Evolutionary conservation across 2,329 filamentous ascomycete species (phyloP).

Genomic region (Cladobotryum protrusum): DNA sequence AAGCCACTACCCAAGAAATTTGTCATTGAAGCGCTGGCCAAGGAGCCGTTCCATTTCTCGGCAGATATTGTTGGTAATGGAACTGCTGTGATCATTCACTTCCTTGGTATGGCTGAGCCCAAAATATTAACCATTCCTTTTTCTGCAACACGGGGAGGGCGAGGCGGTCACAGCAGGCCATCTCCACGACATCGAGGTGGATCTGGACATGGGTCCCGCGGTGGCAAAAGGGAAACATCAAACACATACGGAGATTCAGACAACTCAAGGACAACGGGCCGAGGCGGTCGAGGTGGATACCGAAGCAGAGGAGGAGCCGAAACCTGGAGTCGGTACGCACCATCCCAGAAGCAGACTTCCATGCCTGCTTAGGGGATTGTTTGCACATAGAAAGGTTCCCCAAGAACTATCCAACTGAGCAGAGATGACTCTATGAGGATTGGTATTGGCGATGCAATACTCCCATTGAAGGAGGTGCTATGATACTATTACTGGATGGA

Average conservation of each 20-base stretch:
- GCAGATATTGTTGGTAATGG: constrained; percentile 28
- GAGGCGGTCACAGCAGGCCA: constrained; percentile 20
- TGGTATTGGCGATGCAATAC: background rate
- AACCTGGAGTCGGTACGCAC: constrained; percentile 33
- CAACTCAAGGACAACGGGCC: constrained; percentile 14
- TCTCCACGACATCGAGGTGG: constrained; percentile 27
- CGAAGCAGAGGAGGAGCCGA: constrained; percentile 33
- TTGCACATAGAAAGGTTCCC: too few relatives aligned
- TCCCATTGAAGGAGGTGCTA: background rate
- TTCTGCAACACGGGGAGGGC: constrained; percentile 25
- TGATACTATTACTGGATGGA: background rate
- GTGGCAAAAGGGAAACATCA: constrained; percentile 29
- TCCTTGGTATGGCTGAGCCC: constrained; percentile 36
- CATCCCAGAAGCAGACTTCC: constrained; percentile 9
- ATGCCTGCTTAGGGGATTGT: constrained; percentile 3
- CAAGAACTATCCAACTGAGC: background rate
- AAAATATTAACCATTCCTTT: constrained; percentile 34
- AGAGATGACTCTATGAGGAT: background rate
- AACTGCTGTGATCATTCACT: constrained; percentile 32
- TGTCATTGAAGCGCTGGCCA: constrained; percentile 32
- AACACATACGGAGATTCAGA: constrained; percentile 20
- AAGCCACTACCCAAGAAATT: constrained; percentile 51
- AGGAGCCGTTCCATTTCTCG: constrained; percentile 30
- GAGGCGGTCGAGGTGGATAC: constrained; percentile 35
- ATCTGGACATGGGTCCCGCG: constrained; percentile 23